A percentile compares a stretch with the other conserved stretches of the same genome.
These are phyloP conservation scores for Candida taoyuanica DNA, from an alignment of 805 yeast species.

Conservation along the genomic window DNA sequence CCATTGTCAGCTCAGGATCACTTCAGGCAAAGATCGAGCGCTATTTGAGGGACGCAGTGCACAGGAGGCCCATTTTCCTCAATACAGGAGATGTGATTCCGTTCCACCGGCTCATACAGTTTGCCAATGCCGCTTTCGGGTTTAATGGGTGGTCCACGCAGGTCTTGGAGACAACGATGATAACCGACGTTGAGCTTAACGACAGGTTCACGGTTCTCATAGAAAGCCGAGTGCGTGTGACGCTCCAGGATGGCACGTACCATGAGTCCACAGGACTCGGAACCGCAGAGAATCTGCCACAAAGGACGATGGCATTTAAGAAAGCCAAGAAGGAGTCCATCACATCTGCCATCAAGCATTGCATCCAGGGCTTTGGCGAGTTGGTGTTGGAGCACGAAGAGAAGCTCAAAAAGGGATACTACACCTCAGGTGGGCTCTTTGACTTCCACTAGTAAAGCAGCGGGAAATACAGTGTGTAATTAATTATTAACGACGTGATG, in stretches of 20 bases:
- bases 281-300: constrained; percentile 54
- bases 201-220: constrained; percentile 28
- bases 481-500: neutral
- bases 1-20: constrained; percentile 41
- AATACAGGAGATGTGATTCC: constrained; percentile 25
- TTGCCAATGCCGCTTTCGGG: constrained; percentile 52
- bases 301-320: constrained; percentile 67
- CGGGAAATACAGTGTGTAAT: neutral
- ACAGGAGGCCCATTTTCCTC: constrained; percentile 5
- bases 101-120: constrained; percentile 30
- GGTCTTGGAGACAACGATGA: constrained; percentile 27
- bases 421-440: constrained; percentile 29
- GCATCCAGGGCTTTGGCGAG: constrained; percentile 69
- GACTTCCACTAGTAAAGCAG: constrained; percentile 13
- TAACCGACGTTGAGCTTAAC: constrained; percentile 10
- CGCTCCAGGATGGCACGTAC: constrained; percentile 75
- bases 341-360: constrained; percentile 78
- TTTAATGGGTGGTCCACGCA: constrained; percentile 54
- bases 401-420: constrained; percentile 31
- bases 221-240: constrained; percentile 53
- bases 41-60: constrained; percentile 5
- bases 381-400: constrained; percentile 43
- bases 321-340: constrained; percentile 82
- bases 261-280: constrained; percentile 80
- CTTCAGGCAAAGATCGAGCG: constrained; percentile 44